These are phyloP conservation scores for Candida verbasci DNA, from an alignment of 805 yeast genomes.

Conservation along the genomic window DNA sequence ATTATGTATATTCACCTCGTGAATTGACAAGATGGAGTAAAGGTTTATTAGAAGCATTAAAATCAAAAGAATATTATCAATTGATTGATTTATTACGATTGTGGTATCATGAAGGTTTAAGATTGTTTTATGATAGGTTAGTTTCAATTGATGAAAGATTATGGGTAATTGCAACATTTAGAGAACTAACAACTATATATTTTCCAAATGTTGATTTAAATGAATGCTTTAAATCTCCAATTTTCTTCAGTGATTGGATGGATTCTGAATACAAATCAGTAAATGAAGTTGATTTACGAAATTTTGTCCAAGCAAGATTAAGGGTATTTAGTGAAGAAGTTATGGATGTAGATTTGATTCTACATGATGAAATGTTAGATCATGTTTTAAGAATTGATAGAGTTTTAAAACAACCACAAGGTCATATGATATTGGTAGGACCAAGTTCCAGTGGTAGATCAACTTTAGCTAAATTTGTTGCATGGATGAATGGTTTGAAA, in stretches of 20 bases:
- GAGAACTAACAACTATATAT: slow-evolving; percentile 22
- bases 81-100: slow-evolving; percentile 50
- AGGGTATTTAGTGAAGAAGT: slow-evolving; percentile 77
- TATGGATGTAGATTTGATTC: slow-evolving; percentile 51
- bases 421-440: slow-evolving; percentile 84
- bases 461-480: slow-evolving; percentile 71
- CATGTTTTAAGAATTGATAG: slow-evolving; percentile 78
- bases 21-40: slow-evolving; percentile 85
- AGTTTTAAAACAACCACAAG: slow-evolving; percentile 79
- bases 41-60: slow-evolving; percentile 59
- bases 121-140: slow-evolving; percentile 75
- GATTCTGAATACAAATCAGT: slow-evolving; percentile 60
- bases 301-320: slow-evolving; percentile 61
- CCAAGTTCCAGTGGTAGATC: slow-evolving; percentile 79
- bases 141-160: slow-evolving; percentile 40
- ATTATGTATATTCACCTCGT: slow-evolving; percentile 82
- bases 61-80: slow-evolving; percentile 27
- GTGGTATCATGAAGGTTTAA: slow-evolving; percentile 77
- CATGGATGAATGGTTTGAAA: slow-evolving; percentile 84
- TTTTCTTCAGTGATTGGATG: slow-evolving; percentile 74
- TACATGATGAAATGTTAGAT: slow-evolving; percentile 68
- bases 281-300: slow-evolving; percentile 38
- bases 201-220: slow-evolving; percentile 47
- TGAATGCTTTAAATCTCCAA: slow-evolving; percentile 41
- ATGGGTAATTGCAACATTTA: slow-evolving; percentile 43